Evolutionary conservation across 805 yeast genomes (phyloP).

Genomic region (Kazachstania viticola): DNA sequence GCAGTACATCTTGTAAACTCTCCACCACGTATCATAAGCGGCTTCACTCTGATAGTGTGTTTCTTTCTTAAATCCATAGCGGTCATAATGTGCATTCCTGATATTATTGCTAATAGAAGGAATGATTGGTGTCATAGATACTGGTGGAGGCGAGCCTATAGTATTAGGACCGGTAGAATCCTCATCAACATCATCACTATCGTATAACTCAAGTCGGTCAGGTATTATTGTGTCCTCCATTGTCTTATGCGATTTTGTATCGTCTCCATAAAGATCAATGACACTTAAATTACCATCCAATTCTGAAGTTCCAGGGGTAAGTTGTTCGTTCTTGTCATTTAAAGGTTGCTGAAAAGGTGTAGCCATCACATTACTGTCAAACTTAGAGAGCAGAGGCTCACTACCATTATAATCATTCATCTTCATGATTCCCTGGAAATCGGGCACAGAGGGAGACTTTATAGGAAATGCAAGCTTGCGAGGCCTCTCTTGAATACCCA

Average conservation of each 20-base stretch:
- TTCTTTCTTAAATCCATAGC: conserved; percentile 79
- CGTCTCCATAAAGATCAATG: conserved; percentile 29
- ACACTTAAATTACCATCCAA: conserved; percentile 26
- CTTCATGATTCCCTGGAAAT: conserved; percentile 8
- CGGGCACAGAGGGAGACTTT: conserved; percentile 16
- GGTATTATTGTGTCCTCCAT: not conserved
- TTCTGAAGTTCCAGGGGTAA: not conserved
- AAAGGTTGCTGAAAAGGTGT: not conserved
- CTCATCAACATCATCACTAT: conserved; percentile 3
- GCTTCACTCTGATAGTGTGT: conserved; percentile 39
- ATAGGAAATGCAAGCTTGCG: conserved; percentile 1
- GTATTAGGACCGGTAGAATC: conserved; percentile 1
- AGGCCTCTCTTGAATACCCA: no score
- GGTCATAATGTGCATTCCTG: conserved; percentile 38
- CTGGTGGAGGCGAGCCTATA: not conserved
- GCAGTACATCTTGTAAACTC: conserved; percentile 49
- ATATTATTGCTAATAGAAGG: not conserved
- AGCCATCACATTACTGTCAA: not conserved
- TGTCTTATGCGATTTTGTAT: conserved; percentile 7
- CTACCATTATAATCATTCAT: conserved; percentile 4
- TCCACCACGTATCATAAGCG: conserved; percentile 70
- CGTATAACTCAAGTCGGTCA: not conserved
- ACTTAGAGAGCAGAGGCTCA: conserved; percentile 4
- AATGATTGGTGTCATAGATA: not conserved
- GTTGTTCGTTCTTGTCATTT: not conserved